Evolutionary conservation across 192 early-diverging fungal species (phyloP).

Genomic region (Backusella circina): DNA sequence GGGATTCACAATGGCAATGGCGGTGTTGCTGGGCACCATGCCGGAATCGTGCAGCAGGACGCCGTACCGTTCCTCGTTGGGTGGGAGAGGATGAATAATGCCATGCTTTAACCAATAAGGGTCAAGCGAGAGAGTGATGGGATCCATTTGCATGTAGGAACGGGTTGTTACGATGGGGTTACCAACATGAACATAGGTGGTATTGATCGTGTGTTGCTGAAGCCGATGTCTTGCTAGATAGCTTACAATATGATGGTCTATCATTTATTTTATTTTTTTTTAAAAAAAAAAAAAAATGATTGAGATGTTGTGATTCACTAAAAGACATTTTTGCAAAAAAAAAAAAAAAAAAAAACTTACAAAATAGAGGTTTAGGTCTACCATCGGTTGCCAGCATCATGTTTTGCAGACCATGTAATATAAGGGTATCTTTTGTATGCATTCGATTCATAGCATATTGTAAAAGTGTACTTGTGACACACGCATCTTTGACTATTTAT

Average conservation of each 20-base stretch:
- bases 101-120: conserved; percentile 59
- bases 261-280: not conserved
- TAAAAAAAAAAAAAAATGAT: not conserved
- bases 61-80: conserved; percentile 45
- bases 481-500: conserved; percentile 57
- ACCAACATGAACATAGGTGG: conserved; percentile 65
- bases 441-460: conserved; percentile 57
- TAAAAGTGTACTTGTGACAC: conserved; percentile 58
- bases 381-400: conserved; percentile 57
- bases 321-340: too few relatives aligned
- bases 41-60: conserved; percentile 64
- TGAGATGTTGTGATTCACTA: too few relatives aligned
- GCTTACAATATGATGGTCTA: conserved; percentile 46
- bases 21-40: conserved; percentile 65
- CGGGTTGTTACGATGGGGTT: conserved; percentile 76
- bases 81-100: conserved; percentile 48
- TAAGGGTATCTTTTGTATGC: conserved; percentile 8
- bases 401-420: conserved; percentile 42
- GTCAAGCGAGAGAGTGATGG: conserved; percentile 61
- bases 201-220: conserved; percentile 61
- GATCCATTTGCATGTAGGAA: conserved; percentile 70
- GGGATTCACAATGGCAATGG: conserved; percentile 79
- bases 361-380: conserved; percentile 35
- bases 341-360: conserved; percentile 28
- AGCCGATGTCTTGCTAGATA: conserved; percentile 60